Evolutionary conservation across 2,329 filamentous ascomycete genomes (phyloP).

Genomic region (Apiospora sp.): DNA sequence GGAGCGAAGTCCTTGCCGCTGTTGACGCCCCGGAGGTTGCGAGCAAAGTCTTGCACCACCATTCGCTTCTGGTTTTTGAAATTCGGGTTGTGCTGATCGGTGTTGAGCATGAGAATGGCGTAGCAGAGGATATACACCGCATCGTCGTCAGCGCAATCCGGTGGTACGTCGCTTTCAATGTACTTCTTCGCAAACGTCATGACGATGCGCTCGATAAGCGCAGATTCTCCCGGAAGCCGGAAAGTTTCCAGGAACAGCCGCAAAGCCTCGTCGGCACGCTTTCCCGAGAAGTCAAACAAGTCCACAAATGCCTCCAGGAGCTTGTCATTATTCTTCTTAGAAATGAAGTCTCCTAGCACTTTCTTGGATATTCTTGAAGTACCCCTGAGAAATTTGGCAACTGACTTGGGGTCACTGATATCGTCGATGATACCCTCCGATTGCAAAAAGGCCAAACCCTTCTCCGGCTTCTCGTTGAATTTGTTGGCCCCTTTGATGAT

Average conservation of each 20-base stretch:
- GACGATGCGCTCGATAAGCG: constrained; percentile 91
- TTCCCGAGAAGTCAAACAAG: constrained; percentile 86
- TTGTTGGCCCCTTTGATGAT: constrained; percentile 88
- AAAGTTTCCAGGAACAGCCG: constrained; percentile 89
- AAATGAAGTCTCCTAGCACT: constrained; percentile 88
- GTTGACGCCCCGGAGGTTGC: constrained; percentile 92
- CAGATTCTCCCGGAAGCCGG: constrained; percentile 90
- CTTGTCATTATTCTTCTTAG: constrained; percentile 87
- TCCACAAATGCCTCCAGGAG: constrained; percentile 85
- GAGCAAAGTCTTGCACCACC: constrained; percentile 82
- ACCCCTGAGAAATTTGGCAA: constrained; percentile 87
- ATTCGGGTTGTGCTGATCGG: constrained; percentile 95
- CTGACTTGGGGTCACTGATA: constrained; percentile 74
- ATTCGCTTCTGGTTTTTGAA: constrained; percentile 82
- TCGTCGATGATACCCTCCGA: constrained; percentile 86
- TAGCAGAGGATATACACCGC: constrained; percentile 91
- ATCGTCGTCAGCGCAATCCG: constrained; percentile 84
- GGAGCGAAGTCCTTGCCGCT: constrained; percentile 82
- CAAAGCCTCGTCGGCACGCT: constrained; percentile 89
- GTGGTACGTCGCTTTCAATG: constrained; percentile 71
- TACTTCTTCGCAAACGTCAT: constrained; percentile 89
- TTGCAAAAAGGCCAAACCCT: constrained; percentile 84
- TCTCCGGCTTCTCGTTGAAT: constrained; percentile 95
- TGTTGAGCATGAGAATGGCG: constrained; percentile 97
- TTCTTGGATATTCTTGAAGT: constrained; percentile 91